Evolutionary conservation across 208 protist species (phyloP).

Genomic region (Leishmania aethiopica): DNA sequence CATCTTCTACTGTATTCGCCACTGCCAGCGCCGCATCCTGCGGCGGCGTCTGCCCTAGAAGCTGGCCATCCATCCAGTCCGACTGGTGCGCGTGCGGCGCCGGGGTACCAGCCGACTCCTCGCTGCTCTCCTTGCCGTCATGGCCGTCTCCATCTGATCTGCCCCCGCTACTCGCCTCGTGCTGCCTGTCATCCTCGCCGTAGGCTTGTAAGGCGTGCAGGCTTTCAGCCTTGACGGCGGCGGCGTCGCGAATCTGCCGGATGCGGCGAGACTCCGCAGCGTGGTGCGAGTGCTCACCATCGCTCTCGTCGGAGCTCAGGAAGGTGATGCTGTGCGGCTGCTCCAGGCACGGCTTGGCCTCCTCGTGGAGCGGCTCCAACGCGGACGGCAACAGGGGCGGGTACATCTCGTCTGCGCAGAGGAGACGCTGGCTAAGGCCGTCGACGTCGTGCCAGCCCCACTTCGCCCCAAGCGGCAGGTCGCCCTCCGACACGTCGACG

Average conservation of each 20-base stretch:
- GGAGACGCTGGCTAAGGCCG: slow-evolving; percentile 65
- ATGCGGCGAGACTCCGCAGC: slow-evolving; percentile 56
- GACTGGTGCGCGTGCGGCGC: slow-evolving; percentile 10
- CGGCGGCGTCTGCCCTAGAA: slow-evolving; percentile 10
- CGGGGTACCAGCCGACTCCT: neutral
- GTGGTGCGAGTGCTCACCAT: slow-evolving; percentile 80
- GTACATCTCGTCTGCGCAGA: slow-evolving; percentile 59
- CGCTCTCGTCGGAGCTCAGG: slow-evolving; percentile 87
- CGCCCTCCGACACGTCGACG: slow-evolving; percentile 72
- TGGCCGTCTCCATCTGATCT: neutral
- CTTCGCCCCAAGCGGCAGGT: slow-evolving; percentile 22
- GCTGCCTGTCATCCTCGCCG: neutral
- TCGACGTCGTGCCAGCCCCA: slow-evolving; percentile 86
- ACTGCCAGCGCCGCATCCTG: neutral
- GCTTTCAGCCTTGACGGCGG: slow-evolving; percentile 12
- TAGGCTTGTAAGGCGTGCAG: neutral
- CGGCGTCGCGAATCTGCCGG: slow-evolving; percentile 25
- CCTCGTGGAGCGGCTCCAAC: slow-evolving; percentile 25
- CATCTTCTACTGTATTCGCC: neutral
- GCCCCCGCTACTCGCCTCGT: neutral
- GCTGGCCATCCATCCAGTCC: slow-evolving; percentile 31
- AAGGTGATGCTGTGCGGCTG: slow-evolving; percentile 72
- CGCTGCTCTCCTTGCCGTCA: neutral
- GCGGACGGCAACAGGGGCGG: slow-evolving; percentile 63
- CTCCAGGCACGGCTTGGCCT: slow-evolving; percentile 30